These are phyloP conservation scores for Diatrype stigma DNA, from an alignment of 2,329 filamentous ascomycete genomes.

Conservation along the genomic window DNA sequence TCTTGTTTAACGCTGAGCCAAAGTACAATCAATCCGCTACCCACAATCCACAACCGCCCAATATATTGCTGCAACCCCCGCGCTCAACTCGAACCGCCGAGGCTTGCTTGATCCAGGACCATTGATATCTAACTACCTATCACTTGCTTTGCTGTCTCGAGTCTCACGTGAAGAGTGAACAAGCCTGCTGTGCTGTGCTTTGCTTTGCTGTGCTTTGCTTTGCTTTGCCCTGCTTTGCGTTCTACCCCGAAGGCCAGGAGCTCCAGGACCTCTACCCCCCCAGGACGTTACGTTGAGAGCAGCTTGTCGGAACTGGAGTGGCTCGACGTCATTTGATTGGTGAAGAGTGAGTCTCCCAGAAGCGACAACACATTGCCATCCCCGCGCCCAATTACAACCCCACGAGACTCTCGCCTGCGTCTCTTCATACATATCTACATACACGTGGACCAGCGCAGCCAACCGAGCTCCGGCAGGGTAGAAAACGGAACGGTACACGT, in stretches of 20 bases:
- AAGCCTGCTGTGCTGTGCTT: too few species aligned
- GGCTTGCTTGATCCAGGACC: not conserved
- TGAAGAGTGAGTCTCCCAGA: not conserved
- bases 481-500: not conserved
- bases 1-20: not conserved
- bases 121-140: not conserved
- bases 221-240: too few species aligned
- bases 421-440: not conserved
- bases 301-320: not conserved
- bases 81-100: not conserved
- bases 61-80: not conserved
- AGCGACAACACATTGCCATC: not conserved
- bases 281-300: not conserved
- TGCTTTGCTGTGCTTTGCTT: too few species aligned
- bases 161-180: not conserved
- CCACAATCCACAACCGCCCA: not conserved
- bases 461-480: not conserved
- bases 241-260: too few species aligned
- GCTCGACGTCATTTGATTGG: not conserved
- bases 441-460: slow-evolving; percentile 1
- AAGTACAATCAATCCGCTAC: too few species aligned
- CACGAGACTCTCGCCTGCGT: not conserved
- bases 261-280: not conserved
- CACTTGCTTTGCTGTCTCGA: too few species aligned
- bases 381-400: not conserved